phyloP scores from a whole-genome alignment of 345 rosid species.

The Bruguiera parviflora region DNA sequence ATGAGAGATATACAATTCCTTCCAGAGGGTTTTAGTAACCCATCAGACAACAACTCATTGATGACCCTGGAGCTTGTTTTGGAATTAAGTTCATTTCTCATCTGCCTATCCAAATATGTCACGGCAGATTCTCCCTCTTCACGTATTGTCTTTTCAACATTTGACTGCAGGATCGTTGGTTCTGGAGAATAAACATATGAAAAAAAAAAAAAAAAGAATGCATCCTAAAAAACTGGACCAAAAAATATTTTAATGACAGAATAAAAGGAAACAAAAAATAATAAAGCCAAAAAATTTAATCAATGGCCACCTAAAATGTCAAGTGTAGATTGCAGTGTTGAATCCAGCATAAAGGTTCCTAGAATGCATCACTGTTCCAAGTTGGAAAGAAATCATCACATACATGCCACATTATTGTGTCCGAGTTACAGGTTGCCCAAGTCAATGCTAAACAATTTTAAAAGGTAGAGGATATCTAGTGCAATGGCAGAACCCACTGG shows the following conservation, averaged over 20 bases:
- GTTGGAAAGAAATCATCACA: neutral
- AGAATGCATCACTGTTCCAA: neutral
- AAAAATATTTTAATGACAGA: neutral
- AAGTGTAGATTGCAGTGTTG: neutral
- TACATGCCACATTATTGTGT: too few relatives aligned
- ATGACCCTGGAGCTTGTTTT: conserved; percentile 66
- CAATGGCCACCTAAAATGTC: neutral
- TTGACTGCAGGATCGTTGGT: conserved; percentile 50
- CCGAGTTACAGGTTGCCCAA: too few relatives aligned
- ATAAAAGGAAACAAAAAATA: neutral
- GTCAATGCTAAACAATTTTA: too few relatives aligned
- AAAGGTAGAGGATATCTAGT: too few relatives aligned
- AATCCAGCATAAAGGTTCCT: neutral
- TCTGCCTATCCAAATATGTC: conserved; percentile 67
- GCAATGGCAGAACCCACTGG: too few relatives aligned
- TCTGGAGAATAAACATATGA: conserved; percentile 36
- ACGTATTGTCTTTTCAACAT: conserved; percentile 67
- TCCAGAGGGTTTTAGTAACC: conserved; percentile 72
- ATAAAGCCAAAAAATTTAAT: neutral
- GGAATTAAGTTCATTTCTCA: conserved; percentile 67
- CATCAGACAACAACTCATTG: conserved; percentile 72
- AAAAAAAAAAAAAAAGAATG: conserved; percentile 12
- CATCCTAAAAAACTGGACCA: neutral
- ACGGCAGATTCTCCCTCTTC: conserved; percentile 79
- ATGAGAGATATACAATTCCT: conserved; percentile 86